Percentiles rank a stretch among this genome's conserved stretches.
Evolutionary conservation across 805 yeast genomes (phyloP).

Genomic region (Kluyveromyces starmeri): DNA sequence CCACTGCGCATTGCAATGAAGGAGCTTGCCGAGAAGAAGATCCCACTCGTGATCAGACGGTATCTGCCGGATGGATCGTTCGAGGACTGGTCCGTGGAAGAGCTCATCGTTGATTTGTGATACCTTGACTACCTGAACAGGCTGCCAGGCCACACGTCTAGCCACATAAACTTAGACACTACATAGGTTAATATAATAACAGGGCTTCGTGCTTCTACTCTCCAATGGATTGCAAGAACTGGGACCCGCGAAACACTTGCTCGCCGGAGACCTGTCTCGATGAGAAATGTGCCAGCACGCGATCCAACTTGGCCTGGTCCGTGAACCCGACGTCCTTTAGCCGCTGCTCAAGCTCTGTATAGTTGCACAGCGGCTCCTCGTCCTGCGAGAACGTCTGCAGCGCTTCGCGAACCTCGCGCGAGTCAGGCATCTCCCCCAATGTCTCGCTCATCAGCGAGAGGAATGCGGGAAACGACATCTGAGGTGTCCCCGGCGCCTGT

Average conservation of each 20-base stretch:
- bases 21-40: slow-evolving; percentile 88
- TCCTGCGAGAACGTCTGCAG: slow-evolving; percentile 41
- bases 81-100: slow-evolving; percentile 99
- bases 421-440: slow-evolving; percentile 42
- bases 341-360: slow-evolving; percentile 40
- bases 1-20: slow-evolving; percentile 97
- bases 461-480: slow-evolving; percentile 55
- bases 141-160: too few relatives aligned
- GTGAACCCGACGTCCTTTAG: slow-evolving; percentile 39
- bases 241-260: slow-evolving; percentile 48
- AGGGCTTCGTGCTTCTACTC: too few relatives aligned
- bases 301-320: slow-evolving; percentile 36
- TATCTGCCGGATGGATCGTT: slow-evolving; percentile 94
- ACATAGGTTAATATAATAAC: too few relatives aligned
- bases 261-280: slow-evolving; percentile 50
- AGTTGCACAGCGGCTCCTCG: slow-evolving; percentile 37
- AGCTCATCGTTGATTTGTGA: slow-evolving; percentile 76
- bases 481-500: too few relatives aligned
- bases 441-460: slow-evolving; percentile 52
- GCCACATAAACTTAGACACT: too few relatives aligned
- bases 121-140: background rate
- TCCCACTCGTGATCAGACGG: slow-evolving; percentile 91
- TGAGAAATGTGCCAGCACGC: slow-evolving; percentile 46
- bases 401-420: slow-evolving; percentile 48
- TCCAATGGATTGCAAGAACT: slow-evolving; percentile 47